Evolutionary conservation across 176 grass and related monocot genomes (phyloP).

Genomic region (Luzula sylvatica): DNA sequence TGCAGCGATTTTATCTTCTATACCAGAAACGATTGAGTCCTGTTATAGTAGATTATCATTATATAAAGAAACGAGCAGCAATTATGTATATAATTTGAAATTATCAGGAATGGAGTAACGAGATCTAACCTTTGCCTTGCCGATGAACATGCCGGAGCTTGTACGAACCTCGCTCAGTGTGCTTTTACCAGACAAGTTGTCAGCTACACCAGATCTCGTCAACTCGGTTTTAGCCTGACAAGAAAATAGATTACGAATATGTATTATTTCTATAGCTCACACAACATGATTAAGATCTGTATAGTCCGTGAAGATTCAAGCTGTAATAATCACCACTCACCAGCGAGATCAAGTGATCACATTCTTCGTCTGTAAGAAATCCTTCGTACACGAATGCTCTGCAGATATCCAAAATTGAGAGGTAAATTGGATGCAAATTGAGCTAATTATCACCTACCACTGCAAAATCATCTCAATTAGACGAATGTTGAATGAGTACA

Average conservation of each 20-base stretch:
- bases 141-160: conserved; percentile 72
- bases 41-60: conserved; percentile 23
- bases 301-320: neutral
- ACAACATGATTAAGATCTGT: neutral
- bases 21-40: conserved; percentile 74
- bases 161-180: conserved; percentile 60
- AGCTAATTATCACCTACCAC: conserved; percentile 9
- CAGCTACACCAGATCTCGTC: conserved; percentile 67
- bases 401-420: conserved; percentile 2
- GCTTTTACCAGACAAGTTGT: conserved; percentile 73
- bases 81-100: neutral
- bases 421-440: neutral
- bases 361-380: conserved; percentile 78
- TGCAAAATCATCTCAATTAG: conserved; percentile 5
- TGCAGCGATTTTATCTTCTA: conserved; percentile 95
- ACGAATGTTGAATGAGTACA: neutral
- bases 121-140: conserved; percentile 54
- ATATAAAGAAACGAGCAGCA: neutral
- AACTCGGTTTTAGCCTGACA: conserved; percentile 76
- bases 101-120: neutral
- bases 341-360: conserved; percentile 75
- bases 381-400: conserved; percentile 73
- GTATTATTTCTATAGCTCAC: no score
- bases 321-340: conserved; percentile 33
- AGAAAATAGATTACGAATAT: neutral